Base-by-base conservation (phyloP, 208 protist genomes). In the Trypanosoma conorhini region DNA sequence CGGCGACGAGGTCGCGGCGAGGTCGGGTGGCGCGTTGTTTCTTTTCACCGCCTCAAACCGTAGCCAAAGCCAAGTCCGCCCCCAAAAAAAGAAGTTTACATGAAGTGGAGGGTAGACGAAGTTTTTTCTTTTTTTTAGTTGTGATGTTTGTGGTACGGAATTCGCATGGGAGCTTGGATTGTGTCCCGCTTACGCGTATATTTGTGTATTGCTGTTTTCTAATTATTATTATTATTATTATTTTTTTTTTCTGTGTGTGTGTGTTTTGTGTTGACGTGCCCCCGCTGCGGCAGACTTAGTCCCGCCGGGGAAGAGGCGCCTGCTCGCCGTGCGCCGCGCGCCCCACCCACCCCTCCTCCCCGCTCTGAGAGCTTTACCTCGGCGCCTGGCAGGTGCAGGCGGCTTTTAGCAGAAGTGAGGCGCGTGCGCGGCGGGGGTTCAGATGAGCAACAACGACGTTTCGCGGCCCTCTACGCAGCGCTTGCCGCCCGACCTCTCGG, bases 401-500 rank as follows among this genome's bases (percentile, higher is more conserved):
- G 3, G 22, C 22, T 8, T 54, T 54, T 54, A n/a, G 12, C 26
- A 26, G 50, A 54, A 21, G 12, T 13, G n/a, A 9, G 19, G 19
- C 3, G 24, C 17, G 33, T 50, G n/a, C n/a, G 33, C 17, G 30
- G 19, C 10, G 30, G n/a, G 19, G 5, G 33, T 62, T 48, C 40
- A 21, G 9, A 76, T 76, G 64, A 60, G 4, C 35, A 70, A 42
- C 30, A 58, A 60, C 24, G 72, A 76, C 35, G 40, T 40, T 56
- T 59, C 31, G 3, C 56, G 46, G 5, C 22, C 81, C 0, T 72
- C 79, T 0, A 72, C 79, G 48, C 74, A 88, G 55, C 83, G 91
- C 0, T 81, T 97, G 22, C 79, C 85, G 26, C 84, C 81, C 15
- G 92, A 98, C 30, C 66, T 98, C 58, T 93, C 92, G 19, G 78